These are phyloP conservation scores for Nothophoma quercina DNA, from an alignment of 2,329 filamentous ascomycete species.

Conservation along the genomic window DNA sequence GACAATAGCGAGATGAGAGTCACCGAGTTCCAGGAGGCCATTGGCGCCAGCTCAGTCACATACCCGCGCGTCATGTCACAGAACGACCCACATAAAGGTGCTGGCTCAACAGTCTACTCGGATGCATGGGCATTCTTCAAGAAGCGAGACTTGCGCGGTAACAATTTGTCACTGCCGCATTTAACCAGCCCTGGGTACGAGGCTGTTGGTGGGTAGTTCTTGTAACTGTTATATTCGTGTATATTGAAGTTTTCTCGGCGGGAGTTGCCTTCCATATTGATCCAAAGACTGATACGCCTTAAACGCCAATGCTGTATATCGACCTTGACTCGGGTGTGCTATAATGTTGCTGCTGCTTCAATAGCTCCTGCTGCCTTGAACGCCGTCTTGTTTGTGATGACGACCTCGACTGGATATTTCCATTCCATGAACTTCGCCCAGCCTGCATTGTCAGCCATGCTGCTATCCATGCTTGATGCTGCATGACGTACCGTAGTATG, in stretches of 20 bases:
- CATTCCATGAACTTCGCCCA: constrained; percentile 96
- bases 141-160: constrained; percentile 58
- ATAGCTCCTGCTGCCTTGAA: constrained; percentile 58
- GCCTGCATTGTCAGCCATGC: constrained; percentile 61
- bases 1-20: constrained; percentile 56
- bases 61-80: constrained; percentile 61
- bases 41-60: constrained; percentile 47
- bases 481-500: constrained; percentile 83
- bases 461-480: not conserved
- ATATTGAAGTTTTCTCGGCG: not conserved
- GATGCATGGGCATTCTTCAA: constrained; percentile 55
- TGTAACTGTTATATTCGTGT: not conserved
- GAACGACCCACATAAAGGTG: constrained; percentile 51
- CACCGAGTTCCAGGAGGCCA: constrained; percentile 52
- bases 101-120: constrained; percentile 36
- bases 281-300: not conserved
- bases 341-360: constrained; percentile 56
- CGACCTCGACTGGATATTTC: constrained; percentile 84
- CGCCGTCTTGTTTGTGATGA: constrained; percentile 54
- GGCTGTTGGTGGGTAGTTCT: no score
- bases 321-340: constrained; percentile 5
- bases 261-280: not conserved
- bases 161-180: no score
- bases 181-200: no score
- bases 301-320: constrained; percentile 18